Percentiles rank a stretch among this genome's conserved stretches.
Conservation (phyloP, 306 rosid species). For the Sicyos edulis region DNA sequence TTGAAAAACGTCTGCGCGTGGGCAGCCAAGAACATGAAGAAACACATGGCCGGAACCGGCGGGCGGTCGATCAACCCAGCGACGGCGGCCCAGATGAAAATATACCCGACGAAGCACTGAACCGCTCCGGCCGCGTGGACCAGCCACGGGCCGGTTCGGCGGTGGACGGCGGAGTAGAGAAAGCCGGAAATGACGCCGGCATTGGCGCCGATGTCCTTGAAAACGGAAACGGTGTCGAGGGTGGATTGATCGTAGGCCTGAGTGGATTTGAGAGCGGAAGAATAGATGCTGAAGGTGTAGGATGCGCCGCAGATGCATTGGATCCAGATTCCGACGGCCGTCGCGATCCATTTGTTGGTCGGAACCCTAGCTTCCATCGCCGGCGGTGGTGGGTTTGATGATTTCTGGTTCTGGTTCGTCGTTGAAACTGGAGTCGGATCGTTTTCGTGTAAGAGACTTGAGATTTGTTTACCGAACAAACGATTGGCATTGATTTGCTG, state of each 20-base stretch:
- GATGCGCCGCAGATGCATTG: slow-evolving; percentile 80
- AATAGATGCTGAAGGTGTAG: slow-evolving; percentile 82
- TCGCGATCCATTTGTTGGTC: slow-evolving; percentile 58
- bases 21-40: slow-evolving; percentile 58
- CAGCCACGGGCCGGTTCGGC: slow-evolving; percentile 44
- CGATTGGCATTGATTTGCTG: no score
- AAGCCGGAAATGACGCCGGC: slow-evolving; percentile 74
- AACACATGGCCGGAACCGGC: slow-evolving; percentile 57
- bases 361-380: no score
- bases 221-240: slow-evolving; percentile 83
- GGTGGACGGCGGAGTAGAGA: slow-evolving; percentile 59
- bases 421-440: no score
- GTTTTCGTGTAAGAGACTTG: no score
- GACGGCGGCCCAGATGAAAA: slow-evolving; percentile 68
- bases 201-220: slow-evolving; percentile 88
- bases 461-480: no score
- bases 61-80: slow-evolving; percentile 52
- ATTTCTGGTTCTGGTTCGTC: no score
- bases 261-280: slow-evolving; percentile 57
- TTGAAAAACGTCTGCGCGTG: slow-evolving; percentile 74
- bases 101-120: slow-evolving; percentile 57
- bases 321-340: slow-evolving; percentile 68
- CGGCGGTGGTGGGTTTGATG: no score
- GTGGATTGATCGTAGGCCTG: slow-evolving; percentile 82
- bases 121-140: slow-evolving; percentile 52